Percentiles rank a stretch among this genome's conserved stretches.
These are phyloP conservation scores for Macadamia integrifolia DNA, from an alignment of 164 flowering plant genomes.

Conservation along the genomic window DNA sequence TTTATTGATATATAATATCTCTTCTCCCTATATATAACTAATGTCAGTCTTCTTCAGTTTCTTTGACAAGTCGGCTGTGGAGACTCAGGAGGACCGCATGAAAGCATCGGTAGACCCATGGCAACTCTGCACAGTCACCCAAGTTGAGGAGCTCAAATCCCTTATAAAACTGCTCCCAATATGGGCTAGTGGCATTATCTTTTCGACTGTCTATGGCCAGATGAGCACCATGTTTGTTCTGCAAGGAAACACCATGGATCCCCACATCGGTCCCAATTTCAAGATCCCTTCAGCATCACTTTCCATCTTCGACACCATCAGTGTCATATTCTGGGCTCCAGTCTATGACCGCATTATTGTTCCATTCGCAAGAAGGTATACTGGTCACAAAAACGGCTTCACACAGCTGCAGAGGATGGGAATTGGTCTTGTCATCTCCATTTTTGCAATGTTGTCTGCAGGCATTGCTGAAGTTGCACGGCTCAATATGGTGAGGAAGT, in stretches of 20 bases:
- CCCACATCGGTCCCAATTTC: slow-evolving; percentile 32
- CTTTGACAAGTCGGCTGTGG: slow-evolving; percentile 39
- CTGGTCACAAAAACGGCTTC: slow-evolving; percentile 55
- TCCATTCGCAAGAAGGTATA: slow-evolving; percentile 40
- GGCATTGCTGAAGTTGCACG: slow-evolving; percentile 43
- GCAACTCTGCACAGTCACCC: slow-evolving; percentile 40
- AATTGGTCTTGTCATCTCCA: slow-evolving; percentile 60
- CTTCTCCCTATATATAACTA: too few relatives aligned
- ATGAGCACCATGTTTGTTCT: slow-evolving; percentile 51
- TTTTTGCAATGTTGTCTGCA: slow-evolving; percentile 48
- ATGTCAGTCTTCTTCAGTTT: slow-evolving; percentile 22
- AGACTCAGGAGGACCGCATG: slow-evolving; percentile 14
- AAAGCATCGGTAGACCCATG: slow-evolving; percentile 27
- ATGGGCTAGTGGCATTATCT: slow-evolving; percentile 61
- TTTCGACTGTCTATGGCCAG: slow-evolving; percentile 51
- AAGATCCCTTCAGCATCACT: slow-evolving; percentile 56
- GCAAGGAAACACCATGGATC: slow-evolving; percentile 53
- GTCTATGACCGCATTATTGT: slow-evolving; percentile 50
- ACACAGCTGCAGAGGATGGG: slow-evolving; percentile 73
- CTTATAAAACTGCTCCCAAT: slow-evolving; percentile 51
- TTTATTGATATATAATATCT: too few relatives aligned
- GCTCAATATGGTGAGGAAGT: slow-evolving; percentile 32
- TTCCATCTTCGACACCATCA: slow-evolving; percentile 54
- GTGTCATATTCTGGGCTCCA: slow-evolving; percentile 60
- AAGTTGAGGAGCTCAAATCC: slow-evolving; percentile 39